Base-by-base conservation (phyloP, 371 early-diverging fungal genomes). In the Lichtheimia ornata region DNA sequence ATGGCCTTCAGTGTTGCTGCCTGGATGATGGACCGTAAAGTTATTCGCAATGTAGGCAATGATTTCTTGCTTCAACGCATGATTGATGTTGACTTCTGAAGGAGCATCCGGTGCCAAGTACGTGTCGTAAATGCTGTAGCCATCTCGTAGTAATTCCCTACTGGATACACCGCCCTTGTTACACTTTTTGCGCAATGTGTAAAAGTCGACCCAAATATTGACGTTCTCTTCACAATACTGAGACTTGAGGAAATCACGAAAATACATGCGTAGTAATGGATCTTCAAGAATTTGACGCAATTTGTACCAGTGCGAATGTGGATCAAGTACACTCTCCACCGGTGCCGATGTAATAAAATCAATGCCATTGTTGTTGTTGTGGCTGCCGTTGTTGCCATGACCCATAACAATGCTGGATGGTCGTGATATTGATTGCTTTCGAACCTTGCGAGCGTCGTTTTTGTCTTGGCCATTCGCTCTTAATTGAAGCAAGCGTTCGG, bases 141-240 rank as follows among this genome's bases (percentile, higher is more conserved):
- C 84, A 51, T 88, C 86, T 6, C 75, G 71, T 12, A 88, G 47
- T 22, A 88, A 53, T 42, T 74, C 74, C 15, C 71, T 70, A 1
- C 69, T 63, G 1, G 72, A 70, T n/a, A 67, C 69, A 43, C 67
- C 66, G 6, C 65, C 69, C n/a, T 69, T 59, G n/a, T 41, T 22
- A 43, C 62, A 74, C 65, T 73, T 70, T 56, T 77, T 60, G 28
- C 67, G 49, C 43, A 83, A 41, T 27, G 74, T 66, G 53, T 64
- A 71, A 60, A 76, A 71, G 51, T 89, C 88, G 13, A 80, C 63
- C 74, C 80, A 81, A 52, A 86, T 86, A 27, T 81, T 68, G 58
- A 84, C 67, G 56, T 86, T 88, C 50, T 88, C 88, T 57, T 84
- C 84, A 30, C 61, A 65, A 41, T 85, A 85, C 58, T 88, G 85